Conservation (phyloP, 2,329 filamentous ascomycete species). For the Hirsutella minnesotensis region DNA sequence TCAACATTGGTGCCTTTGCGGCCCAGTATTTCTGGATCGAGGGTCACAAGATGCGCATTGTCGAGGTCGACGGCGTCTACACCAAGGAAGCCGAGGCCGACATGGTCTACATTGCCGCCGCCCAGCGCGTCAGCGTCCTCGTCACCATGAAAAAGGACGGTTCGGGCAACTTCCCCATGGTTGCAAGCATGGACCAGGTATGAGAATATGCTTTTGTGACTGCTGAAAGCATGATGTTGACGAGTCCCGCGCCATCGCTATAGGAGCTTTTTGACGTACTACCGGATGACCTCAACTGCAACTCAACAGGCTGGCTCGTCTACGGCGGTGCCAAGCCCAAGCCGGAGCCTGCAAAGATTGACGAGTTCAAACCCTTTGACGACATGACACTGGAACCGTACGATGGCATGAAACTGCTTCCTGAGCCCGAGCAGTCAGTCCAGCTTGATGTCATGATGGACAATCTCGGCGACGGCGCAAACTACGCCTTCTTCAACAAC, state of each 20-base stretch:
- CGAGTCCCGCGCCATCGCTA: not conserved
- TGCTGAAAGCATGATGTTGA: not conserved
- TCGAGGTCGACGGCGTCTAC: slow-evolving; percentile 65
- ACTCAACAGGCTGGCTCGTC: slow-evolving; percentile 53
- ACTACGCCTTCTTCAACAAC: slow-evolving; percentile 60
- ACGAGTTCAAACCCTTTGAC: slow-evolving; percentile 57
- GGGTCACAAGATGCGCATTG: slow-evolving; percentile 53
- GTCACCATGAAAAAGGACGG: slow-evolving; percentile 52
- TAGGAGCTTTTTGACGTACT: slow-evolving; percentile 58
- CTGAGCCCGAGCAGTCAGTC: slow-evolving; percentile 50
- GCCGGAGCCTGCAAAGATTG: slow-evolving; percentile 40
- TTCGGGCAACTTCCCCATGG: slow-evolving; percentile 52
- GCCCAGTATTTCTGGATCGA: slow-evolving; percentile 57
- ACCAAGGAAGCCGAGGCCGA: slow-evolving; percentile 46
- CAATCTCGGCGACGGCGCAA: slow-evolving; percentile 48
- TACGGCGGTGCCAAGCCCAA: slow-evolving; percentile 37
- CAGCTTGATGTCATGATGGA: slow-evolving; percentile 52
- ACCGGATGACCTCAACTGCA: slow-evolving; percentile 56
- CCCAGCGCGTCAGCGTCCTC: slow-evolving; percentile 54
- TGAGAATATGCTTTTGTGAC: slow-evolving; percentile 6
- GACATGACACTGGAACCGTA: slow-evolving; percentile 60
- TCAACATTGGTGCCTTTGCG: slow-evolving; percentile 64
- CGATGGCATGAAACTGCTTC: slow-evolving; percentile 50
- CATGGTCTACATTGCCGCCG: slow-evolving; percentile 54
- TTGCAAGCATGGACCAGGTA: slow-evolving; percentile 58